phyloP scores from a whole-genome alignment of 2,329 filamentous ascomycete genomes.

The Scortechinia acanthostroma region DNA sequence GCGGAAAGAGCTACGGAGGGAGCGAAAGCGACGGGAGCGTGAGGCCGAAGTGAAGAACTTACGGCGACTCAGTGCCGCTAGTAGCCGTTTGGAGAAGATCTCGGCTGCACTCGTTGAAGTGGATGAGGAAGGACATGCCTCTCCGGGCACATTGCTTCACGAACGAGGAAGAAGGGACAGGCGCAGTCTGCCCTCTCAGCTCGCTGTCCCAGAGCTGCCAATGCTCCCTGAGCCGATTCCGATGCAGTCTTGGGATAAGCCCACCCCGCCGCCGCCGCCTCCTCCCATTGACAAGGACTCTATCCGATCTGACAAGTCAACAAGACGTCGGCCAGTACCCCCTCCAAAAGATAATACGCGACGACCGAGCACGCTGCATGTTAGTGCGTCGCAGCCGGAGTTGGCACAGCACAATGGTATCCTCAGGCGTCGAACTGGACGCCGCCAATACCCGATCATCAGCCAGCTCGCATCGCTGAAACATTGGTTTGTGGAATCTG shows the following conservation, averaged over 20 bases:
- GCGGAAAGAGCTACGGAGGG: constrained; percentile 57
- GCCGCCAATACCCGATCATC: neutral
- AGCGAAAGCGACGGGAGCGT: constrained; percentile 60
- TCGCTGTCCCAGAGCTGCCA: neutral
- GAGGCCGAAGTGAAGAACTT: constrained; percentile 60
- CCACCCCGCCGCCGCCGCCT: constrained; percentile 21
- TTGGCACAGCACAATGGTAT: neutral
- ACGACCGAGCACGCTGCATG: constrained; percentile 23
- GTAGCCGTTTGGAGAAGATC: constrained; percentile 55
- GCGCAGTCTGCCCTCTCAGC: neutral
- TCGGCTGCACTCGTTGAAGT: constrained; percentile 58
- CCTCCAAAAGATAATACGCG: constrained; percentile 51
- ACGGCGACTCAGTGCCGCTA: constrained; percentile 61
- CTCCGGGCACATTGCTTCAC: neutral
- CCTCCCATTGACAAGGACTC: constrained; percentile 51
- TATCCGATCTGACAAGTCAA: constrained; percentile 45
- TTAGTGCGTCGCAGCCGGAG: constrained; percentile 1
- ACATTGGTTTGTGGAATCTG: constrained; percentile 2
- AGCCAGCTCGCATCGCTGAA: neutral
- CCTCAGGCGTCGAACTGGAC: neutral
- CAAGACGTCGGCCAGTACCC: constrained; percentile 44
- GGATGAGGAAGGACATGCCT: constrained; percentile 50
- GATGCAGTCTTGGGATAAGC: constrained; percentile 17
- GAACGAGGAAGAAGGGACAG: constrained; percentile 43
- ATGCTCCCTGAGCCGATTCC: constrained; percentile 28